phyloP scores from a whole-genome alignment of 768 basidiomycete genomes.

The Porphyrellus cyaneotinctus region DNA sequence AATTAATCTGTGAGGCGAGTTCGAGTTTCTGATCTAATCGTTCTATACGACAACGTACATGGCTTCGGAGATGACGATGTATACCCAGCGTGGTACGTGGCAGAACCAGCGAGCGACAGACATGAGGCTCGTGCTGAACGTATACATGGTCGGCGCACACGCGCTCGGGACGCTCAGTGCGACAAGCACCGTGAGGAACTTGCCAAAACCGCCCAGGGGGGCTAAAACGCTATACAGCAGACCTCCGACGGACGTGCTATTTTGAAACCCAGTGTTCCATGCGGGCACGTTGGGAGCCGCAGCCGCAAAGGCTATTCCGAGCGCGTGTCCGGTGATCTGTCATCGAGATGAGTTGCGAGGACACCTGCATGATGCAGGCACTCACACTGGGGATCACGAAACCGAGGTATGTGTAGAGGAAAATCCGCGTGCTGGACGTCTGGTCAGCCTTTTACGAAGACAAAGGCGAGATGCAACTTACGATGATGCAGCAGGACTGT shows the following conservation, averaged over 20 bases:
- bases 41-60: slow-evolving; percentile 32
- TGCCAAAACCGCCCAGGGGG: slow-evolving; percentile 42
- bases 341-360: not conserved
- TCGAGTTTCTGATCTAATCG: not conserved
- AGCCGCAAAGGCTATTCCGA: slow-evolving; percentile 46
- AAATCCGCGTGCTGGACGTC: slow-evolving; percentile 33
- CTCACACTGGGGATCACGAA: slow-evolving; percentile 41
- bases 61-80: slow-evolving; percentile 41
- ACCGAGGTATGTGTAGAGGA: slow-evolving; percentile 44
- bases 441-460: not conserved
- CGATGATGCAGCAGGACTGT: slow-evolving; percentile 56
- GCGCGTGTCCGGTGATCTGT: slow-evolving; percentile 38
- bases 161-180: slow-evolving; percentile 53
- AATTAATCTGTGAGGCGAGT: slow-evolving; percentile 33
- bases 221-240: slow-evolving; percentile 37
- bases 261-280: slow-evolving; percentile 40
- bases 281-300: slow-evolving; percentile 35
- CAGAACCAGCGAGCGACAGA: slow-evolving; percentile 31
- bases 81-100: slow-evolving; percentile 44
- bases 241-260: slow-evolving; percentile 43
- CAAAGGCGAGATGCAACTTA: slow-evolving; percentile 23
- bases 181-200: slow-evolving; percentile 46
- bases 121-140: slow-evolving; percentile 46
- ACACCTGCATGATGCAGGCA: not conserved
- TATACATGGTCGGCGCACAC: slow-evolving; percentile 58